A percentile compares a stretch with the other conserved stretches of the same genome.
Conservation (phyloP, 805 yeast species). For the Cyberlindnera saturnus region DNA sequence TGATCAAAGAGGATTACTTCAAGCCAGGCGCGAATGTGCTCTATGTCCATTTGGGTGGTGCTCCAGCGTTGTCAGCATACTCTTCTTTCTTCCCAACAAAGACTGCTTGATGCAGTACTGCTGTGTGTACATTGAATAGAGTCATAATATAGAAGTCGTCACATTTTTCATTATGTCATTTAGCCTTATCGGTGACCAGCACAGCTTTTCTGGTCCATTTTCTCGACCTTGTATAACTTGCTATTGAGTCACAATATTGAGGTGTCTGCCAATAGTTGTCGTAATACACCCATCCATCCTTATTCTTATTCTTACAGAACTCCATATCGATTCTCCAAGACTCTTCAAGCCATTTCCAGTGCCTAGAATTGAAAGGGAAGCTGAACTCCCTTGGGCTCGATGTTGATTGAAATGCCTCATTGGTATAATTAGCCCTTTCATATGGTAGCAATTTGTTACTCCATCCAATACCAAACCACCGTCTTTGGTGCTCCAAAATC, state of each 20-base stretch:
- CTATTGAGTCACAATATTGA: constrained; percentile 36
- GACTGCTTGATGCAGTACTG: neutral
- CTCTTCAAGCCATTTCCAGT: constrained; percentile 55
- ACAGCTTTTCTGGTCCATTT: constrained; percentile 45
- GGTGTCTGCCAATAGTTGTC: constrained; percentile 46
- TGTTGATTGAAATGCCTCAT: constrained; percentile 29
- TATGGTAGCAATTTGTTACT: constrained; percentile 41
- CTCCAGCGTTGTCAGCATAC: constrained; percentile 14
- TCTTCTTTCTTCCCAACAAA: constrained; percentile 16
- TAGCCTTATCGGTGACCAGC: constrained; percentile 8
- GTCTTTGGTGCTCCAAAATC: constrained; percentile 50
- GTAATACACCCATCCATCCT: constrained; percentile 50
- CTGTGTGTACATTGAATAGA: too few species aligned
- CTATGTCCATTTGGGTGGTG: constrained; percentile 16
- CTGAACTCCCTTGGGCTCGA: constrained; percentile 31
- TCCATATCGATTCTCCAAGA: constrained; percentile 42
- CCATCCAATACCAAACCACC: constrained; percentile 64
- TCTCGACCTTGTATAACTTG: constrained; percentile 46
- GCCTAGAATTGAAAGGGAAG: constrained; percentile 40
- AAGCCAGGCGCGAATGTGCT: constrained; percentile 11
- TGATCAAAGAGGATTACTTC: constrained; percentile 10
- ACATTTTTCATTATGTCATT: neutral
- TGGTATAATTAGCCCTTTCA: constrained; percentile 46
- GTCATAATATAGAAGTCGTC: neutral
- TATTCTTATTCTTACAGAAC: constrained; percentile 30